phyloP scores from a whole-genome alignment of 1,139 yeast genomes.

The Zygosaccharomyces pseudobailii region DNA sequence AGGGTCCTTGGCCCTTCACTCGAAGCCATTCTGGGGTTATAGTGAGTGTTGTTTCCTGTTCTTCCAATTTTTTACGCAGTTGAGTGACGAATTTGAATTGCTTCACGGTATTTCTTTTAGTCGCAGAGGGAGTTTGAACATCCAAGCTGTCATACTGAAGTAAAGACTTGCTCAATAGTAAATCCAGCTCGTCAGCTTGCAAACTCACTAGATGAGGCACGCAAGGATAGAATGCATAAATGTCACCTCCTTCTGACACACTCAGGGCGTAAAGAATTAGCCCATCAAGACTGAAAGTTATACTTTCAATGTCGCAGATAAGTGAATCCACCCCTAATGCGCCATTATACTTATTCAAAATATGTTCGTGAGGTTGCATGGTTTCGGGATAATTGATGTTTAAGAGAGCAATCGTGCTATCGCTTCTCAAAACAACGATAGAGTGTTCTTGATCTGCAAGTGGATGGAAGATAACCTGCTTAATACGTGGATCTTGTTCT shows the following conservation, averaged over 20 bases:
- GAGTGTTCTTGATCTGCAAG: slow-evolving; percentile 39
- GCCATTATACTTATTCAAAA: slow-evolving; percentile 19
- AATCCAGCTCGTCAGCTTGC: slow-evolving; percentile 34
- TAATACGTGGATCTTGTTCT: slow-evolving; percentile 10
- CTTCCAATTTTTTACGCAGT: slow-evolving; percentile 16
- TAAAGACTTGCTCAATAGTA: slow-evolving; percentile 42
- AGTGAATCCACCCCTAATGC: slow-evolving; percentile 31
- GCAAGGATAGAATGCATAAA: slow-evolving; percentile 54
- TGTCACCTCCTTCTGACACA: slow-evolving; percentile 44
- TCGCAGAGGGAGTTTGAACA: slow-evolving; percentile 13
- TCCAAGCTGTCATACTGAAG: slow-evolving; percentile 28
- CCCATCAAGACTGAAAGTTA: slow-evolving; percentile 45
- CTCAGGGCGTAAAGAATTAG: slow-evolving; percentile 47
- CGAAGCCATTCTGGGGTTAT: slow-evolving; percentile 16
- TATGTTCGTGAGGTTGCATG: slow-evolving; percentile 25
- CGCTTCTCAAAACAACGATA: slow-evolving; percentile 38
- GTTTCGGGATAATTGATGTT: slow-evolving; percentile 33
- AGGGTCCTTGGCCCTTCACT: slow-evolving; percentile 47
- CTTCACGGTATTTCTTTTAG: slow-evolving; percentile 25
- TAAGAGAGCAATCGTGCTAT: slow-evolving; percentile 36
- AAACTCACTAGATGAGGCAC: slow-evolving; percentile 42
- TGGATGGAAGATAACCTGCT: slow-evolving; percentile 43
- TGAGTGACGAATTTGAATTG: slow-evolving; percentile 32
- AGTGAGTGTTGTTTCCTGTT: neutral
- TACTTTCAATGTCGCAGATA: slow-evolving; percentile 31